Base-by-base conservation (phyloP, 331 rosid species). In the Acacia concinna region DNA sequence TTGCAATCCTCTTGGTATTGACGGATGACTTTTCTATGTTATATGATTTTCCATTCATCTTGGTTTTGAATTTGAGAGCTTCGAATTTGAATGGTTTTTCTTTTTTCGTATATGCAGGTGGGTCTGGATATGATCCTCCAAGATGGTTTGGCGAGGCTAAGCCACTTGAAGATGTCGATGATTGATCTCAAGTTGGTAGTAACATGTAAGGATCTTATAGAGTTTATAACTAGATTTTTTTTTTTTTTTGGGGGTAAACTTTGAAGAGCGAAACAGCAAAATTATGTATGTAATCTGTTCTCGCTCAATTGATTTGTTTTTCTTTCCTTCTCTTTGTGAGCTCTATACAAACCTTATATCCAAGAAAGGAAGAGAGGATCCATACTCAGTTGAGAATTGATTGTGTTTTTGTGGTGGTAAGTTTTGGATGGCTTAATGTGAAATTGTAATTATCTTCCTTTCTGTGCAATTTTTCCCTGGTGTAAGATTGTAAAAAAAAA, bases 1-100 rank as follows among this genome's bases (percentile, higher is more conserved):
- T 38, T 92, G 98, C 79, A 94, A 94, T 86, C 98, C 98, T n/a
- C 87, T 94, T 72, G 98, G 97, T 94, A 90, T 75, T 78, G 13
- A 59, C 75, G 9, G 35, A 0, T 49, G 11, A 8, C 27, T 71
- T 68, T 11, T 59, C 76, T 12, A 14, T 38, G 32, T 30, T 13
- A 31, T 30, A 27, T 64, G 38, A 1, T 46, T 82, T 13, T 43
- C 56, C 51, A 20, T 38, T 27, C 13, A 67, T 37, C 51, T 67
- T 67, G 72, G 20, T 65, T 47, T 38, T 10, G 49, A 67, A 67
- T 34, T 34, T 38, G 32, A 37, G 13, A 21, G 21, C 32, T 37
- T 38, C 38, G 47, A 21, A 12, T 37, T 67, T 67, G 71, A 38
- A 12, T 21, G 72, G 20, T 18, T 21, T 27, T 86, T 82, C 75